Evolutionary conservation across 192 early-diverging fungal species (phyloP).

Genomic region (Podila epicladia): DNA sequence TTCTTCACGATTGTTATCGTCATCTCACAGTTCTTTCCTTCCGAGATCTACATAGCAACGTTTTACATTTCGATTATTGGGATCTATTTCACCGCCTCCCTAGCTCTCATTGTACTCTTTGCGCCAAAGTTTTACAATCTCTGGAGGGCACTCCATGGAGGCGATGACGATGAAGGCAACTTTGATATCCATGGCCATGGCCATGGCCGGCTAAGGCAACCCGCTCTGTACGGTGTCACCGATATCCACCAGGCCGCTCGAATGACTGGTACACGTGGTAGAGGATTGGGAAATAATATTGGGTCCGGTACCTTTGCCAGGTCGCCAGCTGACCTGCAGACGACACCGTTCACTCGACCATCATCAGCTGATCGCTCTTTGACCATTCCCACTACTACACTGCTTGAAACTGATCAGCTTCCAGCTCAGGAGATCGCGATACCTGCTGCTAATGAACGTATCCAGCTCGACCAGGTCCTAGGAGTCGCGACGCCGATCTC

Average conservation of each 20-base stretch:
- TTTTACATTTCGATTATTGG: constrained; percentile 13
- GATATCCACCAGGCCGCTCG: too few relatives aligned
- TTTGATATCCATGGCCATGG: background rate
- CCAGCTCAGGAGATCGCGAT: too few relatives aligned
- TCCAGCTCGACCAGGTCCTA: too few relatives aligned
- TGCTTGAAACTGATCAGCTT: too few relatives aligned
- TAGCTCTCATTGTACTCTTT: constrained; percentile 17
- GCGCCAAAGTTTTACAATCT: constrained; percentile 17
- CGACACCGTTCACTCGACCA: too few relatives aligned
- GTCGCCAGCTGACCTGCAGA: too few relatives aligned
- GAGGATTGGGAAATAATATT: too few relatives aligned
- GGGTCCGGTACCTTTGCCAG: too few relatives aligned
- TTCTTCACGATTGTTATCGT: constrained; percentile 4
- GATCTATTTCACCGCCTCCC: background rate
- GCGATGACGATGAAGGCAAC: background rate
- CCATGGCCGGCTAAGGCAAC: background rate
- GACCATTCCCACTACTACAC: too few relatives aligned
- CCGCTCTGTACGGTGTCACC: background rate
- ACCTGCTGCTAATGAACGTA: too few relatives aligned
- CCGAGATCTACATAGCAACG: constrained; percentile 3
- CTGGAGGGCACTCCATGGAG: background rate
- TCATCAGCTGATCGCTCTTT: too few relatives aligned
- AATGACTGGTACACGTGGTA: too few relatives aligned
- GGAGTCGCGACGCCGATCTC: background rate
- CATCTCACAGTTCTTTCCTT: constrained; percentile 4